These are phyloP conservation scores for Fusarium mangiferae DNA, from an alignment of 2,329 filamentous ascomycete genomes.

Conservation along the genomic window DNA sequence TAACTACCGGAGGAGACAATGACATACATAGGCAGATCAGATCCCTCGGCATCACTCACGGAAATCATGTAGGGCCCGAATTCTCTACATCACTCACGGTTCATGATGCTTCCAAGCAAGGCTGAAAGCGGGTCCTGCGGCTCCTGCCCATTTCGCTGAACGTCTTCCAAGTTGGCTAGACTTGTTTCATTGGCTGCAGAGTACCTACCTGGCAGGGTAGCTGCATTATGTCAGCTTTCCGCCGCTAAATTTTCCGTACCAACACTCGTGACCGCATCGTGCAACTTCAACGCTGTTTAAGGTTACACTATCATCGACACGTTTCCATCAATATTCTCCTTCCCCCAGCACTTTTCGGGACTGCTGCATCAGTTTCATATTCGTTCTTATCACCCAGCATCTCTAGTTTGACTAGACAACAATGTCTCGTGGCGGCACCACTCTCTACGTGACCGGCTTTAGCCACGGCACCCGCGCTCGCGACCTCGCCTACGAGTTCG, in stretches of 20 bases:
- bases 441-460: conserved; percentile 98
- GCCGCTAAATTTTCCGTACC: conserved; percentile 42
- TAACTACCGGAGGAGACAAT: neutral
- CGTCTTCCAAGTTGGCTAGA: neutral
- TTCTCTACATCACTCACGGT: neutral
- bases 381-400: conserved; percentile 9
- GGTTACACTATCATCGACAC: conserved; percentile 31
- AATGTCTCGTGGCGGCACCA: conserved; percentile 95
- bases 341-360: conserved; percentile 34
- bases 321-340: conserved; percentile 34
- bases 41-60: neutral
- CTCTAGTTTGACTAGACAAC: conserved; percentile 38
- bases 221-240: conserved; percentile 40
- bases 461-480: conserved; percentile 98
- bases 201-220: neutral
- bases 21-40: neutral
- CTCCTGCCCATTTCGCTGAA: neutral
- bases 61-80: neutral
- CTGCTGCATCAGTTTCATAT: conserved; percentile 41
- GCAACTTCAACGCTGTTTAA: conserved; percentile 30
- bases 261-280: conserved; percentile 36
- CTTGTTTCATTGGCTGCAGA: conserved; percentile 5
- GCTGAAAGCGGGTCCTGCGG: neutral
- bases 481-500: conserved; percentile 99
- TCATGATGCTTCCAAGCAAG: neutral